These are phyloP conservation scores for Neurospora sp. DNA, from an alignment of 495 filamentous ascomycete genomes.

Conservation along the genomic window DNA sequence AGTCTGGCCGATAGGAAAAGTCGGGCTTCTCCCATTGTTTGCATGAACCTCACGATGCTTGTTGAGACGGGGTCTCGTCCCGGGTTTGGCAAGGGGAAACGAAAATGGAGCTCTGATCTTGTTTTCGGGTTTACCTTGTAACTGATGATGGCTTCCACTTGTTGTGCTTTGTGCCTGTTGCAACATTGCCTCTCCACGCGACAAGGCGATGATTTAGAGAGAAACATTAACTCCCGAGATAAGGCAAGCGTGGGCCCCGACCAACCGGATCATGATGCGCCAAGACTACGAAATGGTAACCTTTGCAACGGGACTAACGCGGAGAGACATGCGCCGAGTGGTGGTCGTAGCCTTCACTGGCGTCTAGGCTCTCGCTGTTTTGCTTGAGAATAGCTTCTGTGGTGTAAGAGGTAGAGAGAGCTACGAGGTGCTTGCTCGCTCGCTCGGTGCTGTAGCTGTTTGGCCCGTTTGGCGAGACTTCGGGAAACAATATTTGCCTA, in stretches of 20 bases:
- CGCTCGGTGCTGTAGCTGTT: not conserved
- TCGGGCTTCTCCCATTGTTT: not conserved
- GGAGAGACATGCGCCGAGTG: not conserved
- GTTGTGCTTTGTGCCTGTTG: too few relatives aligned
- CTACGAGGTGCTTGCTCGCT: not conserved
- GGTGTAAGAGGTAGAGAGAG: not conserved
- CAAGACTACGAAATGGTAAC: not conserved
- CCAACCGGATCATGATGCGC: not conserved
- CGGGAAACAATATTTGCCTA: not conserved
- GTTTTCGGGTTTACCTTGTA: too few relatives aligned
- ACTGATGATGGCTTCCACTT: too few relatives aligned
- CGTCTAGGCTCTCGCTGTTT: not conserved
- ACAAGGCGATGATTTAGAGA: too few relatives aligned
- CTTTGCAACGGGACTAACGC: not conserved
- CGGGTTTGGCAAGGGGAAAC: not conserved
- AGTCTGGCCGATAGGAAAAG: not conserved
- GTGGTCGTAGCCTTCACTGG: not conserved
- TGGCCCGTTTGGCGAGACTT: not conserved
- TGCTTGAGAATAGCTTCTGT: not conserved
- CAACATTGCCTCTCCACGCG: too few relatives aligned
- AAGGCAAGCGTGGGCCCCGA: not conserved
- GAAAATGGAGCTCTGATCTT: not conserved
- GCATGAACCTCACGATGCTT: not conserved
- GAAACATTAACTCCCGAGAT: not conserved
- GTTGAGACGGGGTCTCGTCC: not conserved